These are phyloP conservation scores for Arthrobotrys conoides DNA, from an alignment of 2,329 filamentous ascomycete genomes.

Conservation along the genomic window DNA sequence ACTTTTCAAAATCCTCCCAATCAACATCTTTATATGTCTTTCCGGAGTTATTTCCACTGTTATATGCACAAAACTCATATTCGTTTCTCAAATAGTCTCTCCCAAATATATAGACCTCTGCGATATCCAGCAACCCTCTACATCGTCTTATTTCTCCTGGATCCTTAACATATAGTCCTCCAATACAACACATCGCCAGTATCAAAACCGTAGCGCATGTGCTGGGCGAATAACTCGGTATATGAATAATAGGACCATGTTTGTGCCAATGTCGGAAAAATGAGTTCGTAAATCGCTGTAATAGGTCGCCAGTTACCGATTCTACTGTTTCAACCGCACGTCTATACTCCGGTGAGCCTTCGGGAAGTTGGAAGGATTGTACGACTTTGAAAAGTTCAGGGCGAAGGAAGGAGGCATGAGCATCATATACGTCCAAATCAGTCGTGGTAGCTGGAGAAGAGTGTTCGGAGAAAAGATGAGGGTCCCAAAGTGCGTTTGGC, in stretches of 20 bases:
- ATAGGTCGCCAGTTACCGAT: conserved; percentile 42
- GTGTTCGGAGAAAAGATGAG: conserved; percentile 45
- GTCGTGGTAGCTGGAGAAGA: conserved; percentile 45
- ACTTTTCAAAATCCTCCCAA: conserved; percentile 56
- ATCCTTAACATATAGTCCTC: conserved; percentile 51
- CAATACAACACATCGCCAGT: conserved; percentile 56
- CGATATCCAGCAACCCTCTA: conserved; percentile 41
- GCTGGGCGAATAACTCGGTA: conserved; percentile 45
- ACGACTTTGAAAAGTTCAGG: conserved; percentile 48
- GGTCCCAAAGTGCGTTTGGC: conserved; percentile 44
- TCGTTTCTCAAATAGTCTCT: conserved; percentile 50
- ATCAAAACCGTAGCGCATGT: conserved; percentile 49
- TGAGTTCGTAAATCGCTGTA: conserved; percentile 48
- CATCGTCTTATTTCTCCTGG: conserved; percentile 32
- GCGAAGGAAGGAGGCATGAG: conserved; percentile 37
- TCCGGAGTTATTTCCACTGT: background rate
- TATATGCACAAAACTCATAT: conserved; percentile 45
- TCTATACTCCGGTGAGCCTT: conserved; percentile 37
- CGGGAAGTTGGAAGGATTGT: conserved; percentile 38
- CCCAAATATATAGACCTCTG: conserved; percentile 45
- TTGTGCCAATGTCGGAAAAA: conserved; percentile 57
- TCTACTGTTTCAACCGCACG: conserved; percentile 37
- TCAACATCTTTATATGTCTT: conserved; percentile 50
- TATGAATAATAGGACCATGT: conserved; percentile 51
- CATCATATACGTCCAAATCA: conserved; percentile 49